These are phyloP conservation scores for Castanospermum australe DNA, from an alignment of 306 rosid species.

Conservation along the genomic window DNA sequence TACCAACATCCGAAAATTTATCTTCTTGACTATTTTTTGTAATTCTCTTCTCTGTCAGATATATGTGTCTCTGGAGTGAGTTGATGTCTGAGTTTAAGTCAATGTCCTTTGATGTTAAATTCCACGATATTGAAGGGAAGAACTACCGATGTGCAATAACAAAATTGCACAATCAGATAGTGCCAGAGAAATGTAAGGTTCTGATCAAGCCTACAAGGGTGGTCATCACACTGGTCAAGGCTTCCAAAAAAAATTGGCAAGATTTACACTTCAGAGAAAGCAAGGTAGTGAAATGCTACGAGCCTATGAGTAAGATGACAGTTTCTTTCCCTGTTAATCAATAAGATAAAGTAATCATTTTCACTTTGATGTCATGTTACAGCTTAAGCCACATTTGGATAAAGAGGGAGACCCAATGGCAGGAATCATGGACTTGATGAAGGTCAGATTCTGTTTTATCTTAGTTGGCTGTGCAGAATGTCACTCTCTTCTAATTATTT, in stretches of 20 bases:
- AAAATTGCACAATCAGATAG: conserved; percentile 69
- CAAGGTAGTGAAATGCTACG: conserved; percentile 53
- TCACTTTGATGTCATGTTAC: conserved; percentile 26
- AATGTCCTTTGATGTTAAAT: conserved; percentile 59
- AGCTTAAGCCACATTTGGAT: conserved; percentile 74
- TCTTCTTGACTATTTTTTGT: neutral
- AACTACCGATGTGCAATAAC: conserved; percentile 74
- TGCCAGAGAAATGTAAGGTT: conserved; percentile 79
- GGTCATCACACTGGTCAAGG: conserved; percentile 65
- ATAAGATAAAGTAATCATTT: neutral
- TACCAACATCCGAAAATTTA: neutral
- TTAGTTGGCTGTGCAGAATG: too few relatives aligned
- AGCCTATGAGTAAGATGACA: neutral
- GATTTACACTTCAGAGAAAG: conserved; percentile 84
- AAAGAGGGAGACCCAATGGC: conserved; percentile 86
- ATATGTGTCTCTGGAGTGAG: conserved; percentile 75
- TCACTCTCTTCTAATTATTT: too few relatives aligned
- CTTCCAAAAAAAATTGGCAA: conserved; percentile 82
- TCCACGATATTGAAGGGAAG: conserved; percentile 81
- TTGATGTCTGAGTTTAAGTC: conserved; percentile 69
- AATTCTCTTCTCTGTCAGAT: conserved; percentile 48
- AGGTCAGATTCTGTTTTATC: conserved; percentile 59
- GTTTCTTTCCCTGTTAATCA: neutral
- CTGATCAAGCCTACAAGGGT: conserved; percentile 78
- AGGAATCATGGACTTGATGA: conserved; percentile 94